These are phyloP conservation scores for Rhizodiscina lignyota DNA, from an alignment of 495 filamentous ascomycete genomes.

Conservation along the genomic window DNA sequence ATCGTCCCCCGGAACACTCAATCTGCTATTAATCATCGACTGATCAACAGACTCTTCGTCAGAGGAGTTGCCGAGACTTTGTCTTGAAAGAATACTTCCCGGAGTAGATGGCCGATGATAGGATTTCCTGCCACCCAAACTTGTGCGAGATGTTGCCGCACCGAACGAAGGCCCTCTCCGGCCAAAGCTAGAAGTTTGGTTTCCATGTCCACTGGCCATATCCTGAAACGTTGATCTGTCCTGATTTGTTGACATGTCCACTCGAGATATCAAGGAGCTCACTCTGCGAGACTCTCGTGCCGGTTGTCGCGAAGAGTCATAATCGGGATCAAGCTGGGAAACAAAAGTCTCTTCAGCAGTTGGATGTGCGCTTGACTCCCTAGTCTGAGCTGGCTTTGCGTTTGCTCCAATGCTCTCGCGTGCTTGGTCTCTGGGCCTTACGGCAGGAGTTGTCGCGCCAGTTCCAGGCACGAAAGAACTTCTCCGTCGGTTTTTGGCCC, in stretches of 20 bases:
- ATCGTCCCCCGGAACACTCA: neutral
- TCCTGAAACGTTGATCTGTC: conserved; percentile 62
- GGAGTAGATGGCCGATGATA: conserved; percentile 18
- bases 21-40: too few species aligned
- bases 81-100: conserved; percentile 14
- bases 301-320: conserved; percentile 45
- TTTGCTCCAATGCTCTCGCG: conserved; percentile 41
- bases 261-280: conserved; percentile 81
- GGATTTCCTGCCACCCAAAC: conserved; percentile 16
- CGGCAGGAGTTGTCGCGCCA: conserved; percentile 64
- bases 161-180: conserved; percentile 59
- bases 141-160: conserved; percentile 35
- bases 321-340: conserved; percentile 64
- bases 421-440: conserved; percentile 25
- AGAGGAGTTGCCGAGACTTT: conserved; percentile 13
- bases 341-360: conserved; percentile 41
- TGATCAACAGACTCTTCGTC: conserved; percentile 12
- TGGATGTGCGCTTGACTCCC: too few species aligned
- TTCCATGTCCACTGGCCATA: conserved; percentile 34
- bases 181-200: conserved; percentile 28
- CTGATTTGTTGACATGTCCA: conserved; percentile 65
- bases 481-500: conserved; percentile 48
- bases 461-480: conserved; percentile 75
- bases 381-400: too few species aligned
- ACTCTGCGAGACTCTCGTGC: conserved; percentile 69